Percentiles rank a stretch among this genome's conserved stretches.
These are phyloP conservation scores for Nitzschia palea DNA, from an alignment of 108 stramenopile genomes.

Conservation along the genomic window DNA sequence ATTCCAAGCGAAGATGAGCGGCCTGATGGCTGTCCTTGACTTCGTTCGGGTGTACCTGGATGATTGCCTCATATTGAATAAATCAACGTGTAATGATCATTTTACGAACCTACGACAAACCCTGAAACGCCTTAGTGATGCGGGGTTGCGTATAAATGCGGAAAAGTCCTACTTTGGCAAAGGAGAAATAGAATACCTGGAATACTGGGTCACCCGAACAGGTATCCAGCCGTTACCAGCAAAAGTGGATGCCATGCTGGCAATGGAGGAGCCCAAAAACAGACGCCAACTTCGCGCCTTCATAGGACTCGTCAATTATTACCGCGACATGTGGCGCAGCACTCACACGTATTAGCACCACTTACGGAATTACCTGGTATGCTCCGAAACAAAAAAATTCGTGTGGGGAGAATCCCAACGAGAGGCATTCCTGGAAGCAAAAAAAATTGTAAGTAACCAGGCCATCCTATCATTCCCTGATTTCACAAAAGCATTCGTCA, in stretches of 20 bases:
- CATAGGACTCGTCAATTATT: conserved; percentile 50
- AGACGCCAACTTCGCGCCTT: conserved; percentile 37
- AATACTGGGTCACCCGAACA: conserved; percentile 29
- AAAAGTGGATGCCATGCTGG: conserved; percentile 44
- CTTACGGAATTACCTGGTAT: conserved; percentile 28
- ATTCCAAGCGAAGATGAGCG: conserved; percentile 31
- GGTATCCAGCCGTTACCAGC: conserved; percentile 32
- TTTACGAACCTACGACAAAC: conserved; percentile 13
- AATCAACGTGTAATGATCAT: conserved; percentile 28
- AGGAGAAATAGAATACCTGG: conserved; percentile 34
- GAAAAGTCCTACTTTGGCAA: conserved; percentile 18
- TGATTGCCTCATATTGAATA: conserved; percentile 18
- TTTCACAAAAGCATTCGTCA: conserved; percentile 22
- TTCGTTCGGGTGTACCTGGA: conserved; percentile 35
- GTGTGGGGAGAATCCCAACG: too few relatives aligned
- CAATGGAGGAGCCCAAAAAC: conserved; percentile 28
- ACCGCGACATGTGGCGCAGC: conserved; percentile 35
- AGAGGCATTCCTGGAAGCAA: conserved; percentile 42
- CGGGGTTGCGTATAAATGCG: conserved; percentile 23
- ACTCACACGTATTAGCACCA: conserved; percentile 36
- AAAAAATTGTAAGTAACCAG: conserved; percentile 19
- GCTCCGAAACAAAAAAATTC: too few relatives aligned
- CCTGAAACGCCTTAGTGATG: conserved; percentile 10
- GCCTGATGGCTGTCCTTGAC: conserved; percentile 34
- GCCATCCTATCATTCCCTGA: conserved; percentile 31